Evolutionary conservation across 257 asterid species (phyloP).

Genomic region (Primulina huaijiensis): DNA sequence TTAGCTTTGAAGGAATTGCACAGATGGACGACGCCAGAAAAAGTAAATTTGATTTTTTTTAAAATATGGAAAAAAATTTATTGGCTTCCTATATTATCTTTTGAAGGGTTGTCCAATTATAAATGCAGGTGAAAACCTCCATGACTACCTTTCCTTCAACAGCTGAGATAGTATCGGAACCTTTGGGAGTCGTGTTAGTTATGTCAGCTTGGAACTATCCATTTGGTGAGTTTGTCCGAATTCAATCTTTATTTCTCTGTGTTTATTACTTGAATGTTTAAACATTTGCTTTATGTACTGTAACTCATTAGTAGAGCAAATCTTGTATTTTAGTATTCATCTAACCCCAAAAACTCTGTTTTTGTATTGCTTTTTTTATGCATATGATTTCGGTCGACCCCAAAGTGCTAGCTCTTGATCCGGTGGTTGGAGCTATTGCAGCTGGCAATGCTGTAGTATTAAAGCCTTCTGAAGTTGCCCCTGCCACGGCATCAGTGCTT

Average conservation of each 20-base stretch:
- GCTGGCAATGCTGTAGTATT: slow-evolving; percentile 86
- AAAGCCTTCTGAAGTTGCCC: slow-evolving; percentile 62
- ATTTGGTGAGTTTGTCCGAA: slow-evolving; percentile 51
- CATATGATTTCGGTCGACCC: slow-evolving; percentile 1
- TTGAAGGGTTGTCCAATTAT: neutral
- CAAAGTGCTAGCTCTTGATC: slow-evolving; percentile 67
- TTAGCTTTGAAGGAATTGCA: slow-evolving; percentile 54
- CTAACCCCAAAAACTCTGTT: neutral
- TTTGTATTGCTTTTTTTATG: slow-evolving; percentile 6
- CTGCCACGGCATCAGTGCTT: slow-evolving; percentile 62
- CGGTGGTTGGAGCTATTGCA: slow-evolving; percentile 85
- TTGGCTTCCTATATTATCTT: neutral
- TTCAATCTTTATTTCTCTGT: slow-evolving; percentile 5
- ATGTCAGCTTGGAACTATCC: slow-evolving; percentile 97
- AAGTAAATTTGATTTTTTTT: slow-evolving; percentile 32
- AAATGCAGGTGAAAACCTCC: slow-evolving; percentile 62
- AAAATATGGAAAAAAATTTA: neutral
- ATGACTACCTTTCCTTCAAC: slow-evolving; percentile 71
- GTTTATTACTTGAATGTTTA: neutral
- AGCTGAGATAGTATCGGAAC: slow-evolving; percentile 81
- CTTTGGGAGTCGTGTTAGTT: slow-evolving; percentile 71
- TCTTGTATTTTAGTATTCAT: neutral
- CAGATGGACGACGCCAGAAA: slow-evolving; percentile 84
- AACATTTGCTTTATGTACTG: neutral
- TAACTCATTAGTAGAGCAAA: neutral